Evolutionary conservation across 257 asterid genomes (phyloP), one percentile per base, ranked within the genome.

Genomic region (Solanum phureja): DNA sequence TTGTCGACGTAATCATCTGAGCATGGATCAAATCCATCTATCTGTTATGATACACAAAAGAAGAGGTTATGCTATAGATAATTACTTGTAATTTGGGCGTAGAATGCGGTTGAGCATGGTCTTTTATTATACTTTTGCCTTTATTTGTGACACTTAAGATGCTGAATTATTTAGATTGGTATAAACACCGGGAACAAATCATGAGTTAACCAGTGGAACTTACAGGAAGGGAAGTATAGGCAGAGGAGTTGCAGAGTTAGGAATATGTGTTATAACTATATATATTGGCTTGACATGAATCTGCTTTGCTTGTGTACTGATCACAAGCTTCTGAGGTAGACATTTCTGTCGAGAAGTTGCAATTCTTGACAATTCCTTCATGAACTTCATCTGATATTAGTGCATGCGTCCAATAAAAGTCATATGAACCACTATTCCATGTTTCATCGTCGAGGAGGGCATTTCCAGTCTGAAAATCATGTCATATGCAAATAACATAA

Each of bases 381-480:
- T 94, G 94, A 5, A 93, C 88, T 90, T 95, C 95, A 34, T 95
- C 98, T 2, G 98, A 94, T 21, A 92, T 92, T 19, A 95, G 89
- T 4, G 96, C 95, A 5, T 90, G 90, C 0, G 93, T 86, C 98
- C 98, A 95, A 23, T 83, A 35, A 87, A 90, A 92, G 40, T 95
- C 96, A 23, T 71, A 91, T 14, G n/a, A 38, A 16, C 98, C 98
- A 1, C 6, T 24, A 87, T 23, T 8, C 44, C 18, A 29, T 24
- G 92, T 76, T 82, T 86, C 91, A 76, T 10, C 49, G 68, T 95
- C 97, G 0, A 91, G 77, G 2, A 89, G 87, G 2, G 95, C 95
- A 72, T 94, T 95, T n/a, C 98, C 98, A 42, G 95, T 92, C 98
- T 95, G 90, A 71, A 86, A 49, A 46, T 49, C 19, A 81, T 27